Evolutionary conservation across 2,329 filamentous ascomycete genomes (phyloP).

Genomic region (Fusarium sp.): DNA sequence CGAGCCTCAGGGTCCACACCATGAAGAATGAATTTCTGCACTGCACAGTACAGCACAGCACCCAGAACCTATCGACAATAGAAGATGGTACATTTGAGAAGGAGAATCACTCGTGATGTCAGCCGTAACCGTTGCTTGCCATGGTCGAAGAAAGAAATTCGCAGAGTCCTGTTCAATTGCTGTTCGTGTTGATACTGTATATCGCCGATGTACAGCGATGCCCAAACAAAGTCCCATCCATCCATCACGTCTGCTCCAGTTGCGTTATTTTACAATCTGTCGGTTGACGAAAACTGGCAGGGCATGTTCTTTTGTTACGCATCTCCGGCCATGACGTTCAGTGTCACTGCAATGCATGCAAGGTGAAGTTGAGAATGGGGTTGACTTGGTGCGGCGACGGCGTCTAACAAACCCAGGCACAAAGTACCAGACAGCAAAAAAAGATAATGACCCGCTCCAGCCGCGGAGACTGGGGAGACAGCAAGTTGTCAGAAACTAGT

Average conservation of each 20-base stretch:
- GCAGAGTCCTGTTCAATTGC: slow-evolving; percentile 1
- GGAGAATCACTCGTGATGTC: slow-evolving; percentile 16
- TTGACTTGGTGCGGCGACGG: slow-evolving; percentile 38
- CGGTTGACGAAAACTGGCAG: slow-evolving; percentile 20
- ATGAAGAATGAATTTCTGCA: slow-evolving; percentile 1
- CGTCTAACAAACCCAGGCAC: slow-evolving; percentile 30
- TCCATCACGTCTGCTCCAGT: background rate
- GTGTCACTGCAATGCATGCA: background rate
- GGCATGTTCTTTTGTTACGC: slow-evolving; percentile 15
- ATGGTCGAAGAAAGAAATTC: background rate
- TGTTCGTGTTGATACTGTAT: slow-evolving; percentile 5
- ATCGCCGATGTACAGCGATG: slow-evolving; percentile 1
- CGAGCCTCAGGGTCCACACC: slow-evolving; percentile 45
- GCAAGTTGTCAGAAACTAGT: slow-evolving; percentile 4
- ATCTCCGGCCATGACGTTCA: slow-evolving; percentile 29
- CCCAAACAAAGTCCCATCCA: background rate
- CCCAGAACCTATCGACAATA: background rate
- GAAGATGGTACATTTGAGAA: slow-evolving; percentile 11
- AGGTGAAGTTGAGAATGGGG: slow-evolving; percentile 27
- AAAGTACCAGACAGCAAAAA: background rate
- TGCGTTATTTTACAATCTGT: slow-evolving; percentile 35
- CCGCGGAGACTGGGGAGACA: slow-evolving; percentile 25
- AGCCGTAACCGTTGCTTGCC: slow-evolving; percentile 1
- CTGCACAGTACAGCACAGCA: slow-evolving; percentile 23
- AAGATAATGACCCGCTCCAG: slow-evolving; percentile 35